A percentile compares a stretch with the other conserved stretches of the same genome.
phyloP scores from a whole-genome alignment of 768 basidiomycete species.

The Lentinula aciculospora region DNA sequence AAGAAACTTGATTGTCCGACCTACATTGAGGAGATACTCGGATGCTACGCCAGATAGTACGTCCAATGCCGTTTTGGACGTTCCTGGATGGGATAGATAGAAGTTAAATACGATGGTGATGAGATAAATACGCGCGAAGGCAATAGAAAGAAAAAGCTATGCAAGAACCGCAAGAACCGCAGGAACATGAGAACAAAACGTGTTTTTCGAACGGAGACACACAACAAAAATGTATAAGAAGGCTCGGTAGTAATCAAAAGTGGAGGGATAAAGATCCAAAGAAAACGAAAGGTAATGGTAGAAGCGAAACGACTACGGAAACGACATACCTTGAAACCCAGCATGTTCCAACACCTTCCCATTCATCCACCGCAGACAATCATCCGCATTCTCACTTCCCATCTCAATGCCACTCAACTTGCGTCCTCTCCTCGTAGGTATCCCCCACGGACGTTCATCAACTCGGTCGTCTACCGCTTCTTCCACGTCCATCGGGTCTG shows the following conservation, averaged over 20 bases:
- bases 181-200: background rate
- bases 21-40: conserved; percentile 82
- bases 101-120: background rate
- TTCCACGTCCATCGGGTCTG: conserved; percentile 19
- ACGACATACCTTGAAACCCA: conserved; percentile 80
- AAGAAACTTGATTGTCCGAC: conserved; percentile 76
- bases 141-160: background rate
- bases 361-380: conserved; percentile 69
- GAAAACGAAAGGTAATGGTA: background rate
- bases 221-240: background rate
- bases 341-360: conserved; percentile 81
- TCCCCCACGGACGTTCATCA: conserved; percentile 60
- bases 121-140: background rate
- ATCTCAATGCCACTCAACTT: conserved; percentile 40
- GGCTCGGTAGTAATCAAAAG: background rate
- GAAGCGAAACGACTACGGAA: background rate
- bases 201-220: background rate
- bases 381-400: conserved; percentile 51
- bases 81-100: conserved; percentile 34
- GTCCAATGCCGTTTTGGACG: conserved; percentile 72
- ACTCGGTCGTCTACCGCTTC: conserved; percentile 33
- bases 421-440: conserved; percentile 14
- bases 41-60: conserved; percentile 71
- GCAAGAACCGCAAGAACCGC: background rate
- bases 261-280: background rate